These are phyloP conservation scores for Xanthoconium stramineum DNA, from an alignment of 768 basidiomycete genomes.

Conservation along the genomic window DNA sequence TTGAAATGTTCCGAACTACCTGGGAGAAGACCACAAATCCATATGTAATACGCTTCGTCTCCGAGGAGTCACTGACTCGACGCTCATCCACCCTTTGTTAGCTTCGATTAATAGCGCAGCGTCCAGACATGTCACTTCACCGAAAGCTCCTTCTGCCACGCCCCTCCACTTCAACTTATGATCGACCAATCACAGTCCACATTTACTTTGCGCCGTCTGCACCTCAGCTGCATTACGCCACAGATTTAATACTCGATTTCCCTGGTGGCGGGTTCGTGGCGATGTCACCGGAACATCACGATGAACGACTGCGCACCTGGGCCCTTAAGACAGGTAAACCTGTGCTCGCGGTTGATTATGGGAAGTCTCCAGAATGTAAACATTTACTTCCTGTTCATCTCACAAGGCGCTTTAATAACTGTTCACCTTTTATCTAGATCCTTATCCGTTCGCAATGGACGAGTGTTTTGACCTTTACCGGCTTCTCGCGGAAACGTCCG, in stretches of 20 bases:
- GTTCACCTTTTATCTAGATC: conserved; percentile 52
- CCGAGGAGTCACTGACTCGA: conserved; percentile 7
- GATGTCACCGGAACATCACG: conserved; percentile 95
- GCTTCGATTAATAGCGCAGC: conserved; percentile 58
- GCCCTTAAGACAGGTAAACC: conserved; percentile 74
- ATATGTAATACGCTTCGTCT: conserved; percentile 51
- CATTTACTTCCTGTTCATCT: conserved; percentile 4
- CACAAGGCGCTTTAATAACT: not conserved
- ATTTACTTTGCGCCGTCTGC: conserved; percentile 78
- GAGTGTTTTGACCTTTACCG: conserved; percentile 91
- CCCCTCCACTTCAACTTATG: conserved; percentile 69
- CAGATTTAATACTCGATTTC: conserved; percentile 86
- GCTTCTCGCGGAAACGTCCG: conserved; percentile 75
- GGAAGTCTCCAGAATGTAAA: conserved; percentile 95
- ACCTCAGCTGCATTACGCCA: conserved; percentile 57
- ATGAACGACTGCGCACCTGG: conserved; percentile 89
- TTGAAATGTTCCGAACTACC: conserved; percentile 92
- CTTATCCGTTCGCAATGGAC: conserved; percentile 95
- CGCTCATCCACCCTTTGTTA: conserved; percentile 28
- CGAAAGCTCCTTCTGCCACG: conserved; percentile 82
- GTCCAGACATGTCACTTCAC: conserved; percentile 61
- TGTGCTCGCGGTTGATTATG: conserved; percentile 87
- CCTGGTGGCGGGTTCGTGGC: conserved; percentile 97
- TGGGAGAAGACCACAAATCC: conserved; percentile 98
- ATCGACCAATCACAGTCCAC: conserved; percentile 78